Evolutionary conservation across 306 rosid species (phyloP).

Genomic region (Inga laurina): DNA sequence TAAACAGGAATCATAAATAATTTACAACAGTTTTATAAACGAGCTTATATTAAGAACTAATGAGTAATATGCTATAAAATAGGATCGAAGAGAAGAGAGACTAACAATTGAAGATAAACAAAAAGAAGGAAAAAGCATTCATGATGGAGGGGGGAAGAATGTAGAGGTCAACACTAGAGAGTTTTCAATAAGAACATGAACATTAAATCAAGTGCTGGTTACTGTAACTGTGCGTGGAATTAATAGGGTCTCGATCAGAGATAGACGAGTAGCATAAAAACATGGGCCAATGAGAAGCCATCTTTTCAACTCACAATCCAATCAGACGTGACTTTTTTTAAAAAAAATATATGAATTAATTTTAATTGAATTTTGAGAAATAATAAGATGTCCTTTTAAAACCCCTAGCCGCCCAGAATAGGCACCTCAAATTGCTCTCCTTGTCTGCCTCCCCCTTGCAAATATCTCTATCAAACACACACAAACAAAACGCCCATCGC

Average conservation of each 20-base stretch:
- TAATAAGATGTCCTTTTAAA: constrained; percentile 34
- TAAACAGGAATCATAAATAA: background rate
- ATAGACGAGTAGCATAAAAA: constrained; percentile 3
- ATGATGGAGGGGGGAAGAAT: background rate
- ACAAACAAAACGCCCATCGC: constrained; percentile 16
- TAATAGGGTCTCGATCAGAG: background rate
- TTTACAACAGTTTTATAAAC: background rate
- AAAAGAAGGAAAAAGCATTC: background rate
- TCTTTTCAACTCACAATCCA: background rate
- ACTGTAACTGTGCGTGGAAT: constrained; percentile 25
- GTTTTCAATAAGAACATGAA: background rate
- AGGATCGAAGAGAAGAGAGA: too few species aligned
- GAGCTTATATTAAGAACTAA: background rate
- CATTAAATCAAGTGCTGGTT: background rate
- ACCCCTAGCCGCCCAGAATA: constrained; percentile 85
- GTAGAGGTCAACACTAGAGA: background rate
- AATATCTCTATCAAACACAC: constrained; percentile 42
- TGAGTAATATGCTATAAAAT: too few species aligned
- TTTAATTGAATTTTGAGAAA: constrained; percentile 11
- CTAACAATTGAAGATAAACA: background rate
- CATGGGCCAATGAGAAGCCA: constrained; percentile 11
- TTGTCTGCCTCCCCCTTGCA: constrained; percentile 43
- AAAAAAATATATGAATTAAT: background rate
- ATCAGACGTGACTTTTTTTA: background rate
- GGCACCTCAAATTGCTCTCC: constrained; percentile 77